Evolutionary conservation across 345 rosid genomes (phyloP), one percentile per base, ranked within the genome.

Genomic region (Ailanthus altissimus): DNA sequence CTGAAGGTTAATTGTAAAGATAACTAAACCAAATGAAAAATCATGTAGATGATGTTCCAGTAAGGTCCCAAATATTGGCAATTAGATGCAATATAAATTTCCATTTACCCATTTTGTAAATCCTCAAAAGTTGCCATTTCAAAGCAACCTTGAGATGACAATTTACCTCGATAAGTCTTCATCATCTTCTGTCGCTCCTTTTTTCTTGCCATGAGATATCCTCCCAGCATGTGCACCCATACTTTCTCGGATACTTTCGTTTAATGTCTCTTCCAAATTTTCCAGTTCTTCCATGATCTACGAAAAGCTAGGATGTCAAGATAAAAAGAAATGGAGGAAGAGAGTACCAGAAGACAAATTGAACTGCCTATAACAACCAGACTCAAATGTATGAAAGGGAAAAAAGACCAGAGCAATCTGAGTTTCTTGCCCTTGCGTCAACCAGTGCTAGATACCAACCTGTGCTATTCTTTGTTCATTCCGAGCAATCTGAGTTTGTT

Each of bases 391-490:
- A 57, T 67, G 56, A 8, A 67, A 60, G 49, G 43, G 20, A 16
- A 64, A 43, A 45, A 62, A 40, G 61, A 54, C 9, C 43, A 72
- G 93, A 80, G 98, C 97, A 82, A 96, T 96, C 85, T 93, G 98
- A 65, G 97, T 96, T 86, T 96, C 98, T 78, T 96, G 98, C 50
- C 99, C 99, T 81, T 96, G 98, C 5, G 98, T 96, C 81, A 96
- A 78, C n/a, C n/a, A n/a, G n/a, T n/a, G n/a, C n/a, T n/a, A 57
- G 65, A 21, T n/a, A 40, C 76, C 72, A 76, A 94, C 98, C 97
- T 92, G 87, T 16, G 92, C 78, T 16, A 83, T 92, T 86, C 98
- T 89, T 88, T 92, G 98, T 60, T 96, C 98, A 85, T 96, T 96
- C 67, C 99, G 93, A 80, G 98, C 97, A 82, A 96, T 96, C 85